phyloP scores from a whole-genome alignment of 768 basidiomycete species.

The Leucocoprinus leucothites region DNA sequence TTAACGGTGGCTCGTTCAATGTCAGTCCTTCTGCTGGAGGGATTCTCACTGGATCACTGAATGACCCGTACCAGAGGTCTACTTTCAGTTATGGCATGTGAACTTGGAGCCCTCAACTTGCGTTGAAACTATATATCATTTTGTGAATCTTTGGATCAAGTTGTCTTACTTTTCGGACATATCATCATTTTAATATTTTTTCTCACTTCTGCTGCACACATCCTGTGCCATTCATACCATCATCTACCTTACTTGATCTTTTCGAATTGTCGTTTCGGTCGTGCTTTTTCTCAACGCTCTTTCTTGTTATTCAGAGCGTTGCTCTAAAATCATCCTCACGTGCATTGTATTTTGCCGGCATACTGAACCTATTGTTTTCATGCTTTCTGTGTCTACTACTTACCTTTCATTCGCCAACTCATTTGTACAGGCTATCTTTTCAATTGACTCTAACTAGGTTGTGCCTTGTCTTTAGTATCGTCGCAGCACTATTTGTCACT shows the following conservation, averaged over 20 bases:
- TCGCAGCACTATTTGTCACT: conserved; percentile 66
- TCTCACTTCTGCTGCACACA: conserved; percentile 18
- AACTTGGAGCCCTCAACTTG: conserved; percentile 26
- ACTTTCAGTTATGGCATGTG: conserved; percentile 81
- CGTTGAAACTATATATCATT: conserved; percentile 20
- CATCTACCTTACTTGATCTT: conserved; percentile 37
- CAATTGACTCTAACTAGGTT: conserved; percentile 49
- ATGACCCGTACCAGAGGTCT: conserved; percentile 75
- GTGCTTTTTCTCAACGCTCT: conserved; percentile 33
- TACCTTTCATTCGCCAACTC: conserved; percentile 37
- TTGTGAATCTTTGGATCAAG: conserved; percentile 14
- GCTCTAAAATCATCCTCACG: conserved; percentile 41
- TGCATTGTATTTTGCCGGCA: conserved; percentile 73
- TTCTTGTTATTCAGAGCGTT: conserved; percentile 32
- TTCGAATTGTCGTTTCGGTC: conserved; percentile 41
- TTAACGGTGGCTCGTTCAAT: conserved; percentile 53
- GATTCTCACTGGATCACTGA: conserved; percentile 51
- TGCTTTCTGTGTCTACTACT: conserved; percentile 45
- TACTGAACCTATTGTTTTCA: conserved; percentile 53
- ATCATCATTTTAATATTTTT: conserved; percentile 38
- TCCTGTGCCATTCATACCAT: conserved; percentile 31
- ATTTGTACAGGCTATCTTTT: conserved; percentile 60
- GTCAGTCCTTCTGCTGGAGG: conserved; percentile 52
- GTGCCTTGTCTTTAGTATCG: conserved; percentile 64
- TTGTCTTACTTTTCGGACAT: conserved; percentile 26